Evolutionary conservation across 257 asterid species (phyloP).

Genomic region (Solanum piurae): DNA sequence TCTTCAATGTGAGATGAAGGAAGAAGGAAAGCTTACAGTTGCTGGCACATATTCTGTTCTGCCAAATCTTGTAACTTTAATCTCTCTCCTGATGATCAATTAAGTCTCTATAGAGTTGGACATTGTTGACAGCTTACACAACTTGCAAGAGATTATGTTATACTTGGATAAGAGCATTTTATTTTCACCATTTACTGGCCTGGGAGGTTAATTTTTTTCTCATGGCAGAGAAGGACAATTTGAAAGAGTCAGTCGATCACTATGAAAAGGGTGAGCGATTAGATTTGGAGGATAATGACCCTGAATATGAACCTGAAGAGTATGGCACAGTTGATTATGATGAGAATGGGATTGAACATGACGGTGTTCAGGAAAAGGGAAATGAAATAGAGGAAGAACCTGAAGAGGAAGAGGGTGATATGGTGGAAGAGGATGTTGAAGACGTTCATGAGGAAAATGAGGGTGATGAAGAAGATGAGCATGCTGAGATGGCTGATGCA

Average conservation of each 20-base stretch:
- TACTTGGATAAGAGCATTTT: neutral
- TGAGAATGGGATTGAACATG: constrained; percentile 76
- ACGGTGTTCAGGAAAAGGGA: constrained; percentile 40
- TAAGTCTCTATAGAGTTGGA: neutral
- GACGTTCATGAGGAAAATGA: constrained; percentile 54
- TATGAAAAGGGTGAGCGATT: constrained; percentile 78
- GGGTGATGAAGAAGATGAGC: constrained; percentile 60
- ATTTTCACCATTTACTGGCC: neutral
- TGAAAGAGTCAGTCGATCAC: constrained; percentile 57
- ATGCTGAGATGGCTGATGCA: constrained; percentile 48
- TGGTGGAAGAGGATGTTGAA: constrained; percentile 54
- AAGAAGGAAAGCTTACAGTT: neutral
- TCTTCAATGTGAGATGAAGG: neutral
- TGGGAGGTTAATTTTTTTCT: constrained; percentile 1
- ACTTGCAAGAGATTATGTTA: neutral
- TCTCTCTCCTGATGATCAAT: neutral
- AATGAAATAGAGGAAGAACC: constrained; percentile 54
- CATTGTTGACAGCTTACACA: neutral
- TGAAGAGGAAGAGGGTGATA: constrained; percentile 64
- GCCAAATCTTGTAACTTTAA: neutral
- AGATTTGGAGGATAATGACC: constrained; percentile 93
- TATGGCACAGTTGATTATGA: constrained; percentile 68
- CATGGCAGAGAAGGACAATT: constrained; percentile 46
- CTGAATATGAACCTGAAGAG: constrained; percentile 94
- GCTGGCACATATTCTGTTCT: neutral